Conservation (phyloP, 2,329 filamentous ascomycete species). For the Graphilbum fragrans region DNA sequence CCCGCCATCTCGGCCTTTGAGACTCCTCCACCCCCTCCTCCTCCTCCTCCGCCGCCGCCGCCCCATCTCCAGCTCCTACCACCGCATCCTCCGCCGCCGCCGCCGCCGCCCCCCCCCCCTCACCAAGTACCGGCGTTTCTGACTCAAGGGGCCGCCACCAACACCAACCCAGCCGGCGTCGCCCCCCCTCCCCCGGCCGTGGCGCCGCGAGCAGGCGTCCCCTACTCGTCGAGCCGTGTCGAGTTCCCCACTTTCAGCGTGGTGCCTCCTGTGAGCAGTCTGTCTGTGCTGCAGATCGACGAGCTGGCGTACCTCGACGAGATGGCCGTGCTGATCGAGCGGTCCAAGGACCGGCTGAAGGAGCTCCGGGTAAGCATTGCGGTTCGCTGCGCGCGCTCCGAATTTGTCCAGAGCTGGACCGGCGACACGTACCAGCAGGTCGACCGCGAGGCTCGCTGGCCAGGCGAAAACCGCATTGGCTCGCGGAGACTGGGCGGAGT, state of each 20-base stretch:
- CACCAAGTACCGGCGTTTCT: background rate
- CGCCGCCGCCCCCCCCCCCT: background rate
- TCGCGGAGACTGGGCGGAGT: slow-evolving; percentile 55
- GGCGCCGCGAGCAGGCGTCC: slow-evolving; percentile 24
- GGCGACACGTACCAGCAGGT: slow-evolving; percentile 50
- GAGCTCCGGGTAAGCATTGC: slow-evolving; percentile 68
- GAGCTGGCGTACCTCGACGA: slow-evolving; percentile 75
- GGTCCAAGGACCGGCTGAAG: slow-evolving; percentile 51
- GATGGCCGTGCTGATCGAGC: slow-evolving; percentile 64
- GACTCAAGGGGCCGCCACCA: background rate
- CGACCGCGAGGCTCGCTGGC: slow-evolving; percentile 44
- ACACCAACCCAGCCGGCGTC: slow-evolving; percentile 8
- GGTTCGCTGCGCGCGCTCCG: slow-evolving; percentile 25
- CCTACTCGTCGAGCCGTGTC: slow-evolving; percentile 44
- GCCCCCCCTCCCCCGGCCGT: slow-evolving; percentile 17
- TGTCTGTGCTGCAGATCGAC: slow-evolving; percentile 72
- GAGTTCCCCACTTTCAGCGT: slow-evolving; percentile 74
- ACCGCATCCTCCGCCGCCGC: background rate
- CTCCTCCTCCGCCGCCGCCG: no score
- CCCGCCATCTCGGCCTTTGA: background rate
- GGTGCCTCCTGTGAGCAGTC: slow-evolving; percentile 59
- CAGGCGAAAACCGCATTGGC: slow-evolving; percentile 44
- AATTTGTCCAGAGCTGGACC: slow-evolving; percentile 53
- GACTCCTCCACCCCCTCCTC: background rate
- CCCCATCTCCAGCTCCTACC: no score